phyloP scores from a whole-genome alignment of 2,329 filamentous ascomycete genomes.

The Phaeosphaeriaceae sp. region DNA sequence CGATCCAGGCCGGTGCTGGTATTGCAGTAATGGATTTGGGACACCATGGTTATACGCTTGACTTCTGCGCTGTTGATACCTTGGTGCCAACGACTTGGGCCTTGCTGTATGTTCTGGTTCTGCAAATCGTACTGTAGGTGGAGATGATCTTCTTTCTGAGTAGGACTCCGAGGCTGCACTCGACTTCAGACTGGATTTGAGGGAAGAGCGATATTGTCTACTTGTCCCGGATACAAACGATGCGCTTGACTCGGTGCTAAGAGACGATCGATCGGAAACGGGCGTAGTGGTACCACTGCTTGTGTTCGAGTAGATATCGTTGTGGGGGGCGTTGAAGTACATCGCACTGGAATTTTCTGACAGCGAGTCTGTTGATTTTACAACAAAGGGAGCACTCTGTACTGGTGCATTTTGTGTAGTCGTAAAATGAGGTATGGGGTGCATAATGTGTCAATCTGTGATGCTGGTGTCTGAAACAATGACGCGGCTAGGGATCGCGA shows the following conservation, averaged over 20 bases:
- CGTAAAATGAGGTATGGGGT: conserved; percentile 2
- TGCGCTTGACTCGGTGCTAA: conserved; percentile 23
- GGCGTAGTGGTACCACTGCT: conserved; percentile 25
- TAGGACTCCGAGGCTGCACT: conserved; percentile 8
- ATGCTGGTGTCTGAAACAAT: conserved; percentile 7
- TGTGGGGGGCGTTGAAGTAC: conserved; percentile 7
- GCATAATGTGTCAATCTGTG: conserved; percentile 7
- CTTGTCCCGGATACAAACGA: conserved; percentile 16
- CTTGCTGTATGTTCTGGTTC: conserved; percentile 23
- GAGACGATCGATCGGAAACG: conserved; percentile 22
- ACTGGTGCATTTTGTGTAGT: neutral
- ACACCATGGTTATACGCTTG: conserved; percentile 8
- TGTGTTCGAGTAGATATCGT: conserved; percentile 5
- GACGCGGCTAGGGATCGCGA: neutral
- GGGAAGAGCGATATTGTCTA: conserved; percentile 18
- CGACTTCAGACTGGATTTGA: conserved; percentile 31
- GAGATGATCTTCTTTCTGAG: conserved; percentile 21
- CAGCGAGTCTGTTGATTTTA: neutral
- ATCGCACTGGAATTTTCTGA: conserved; percentile 6
- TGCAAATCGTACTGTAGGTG: conserved; percentile 32
- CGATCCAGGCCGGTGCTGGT: conserved; percentile 10
- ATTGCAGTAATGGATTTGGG: conserved; percentile 10
- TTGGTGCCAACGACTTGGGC: conserved; percentile 5
- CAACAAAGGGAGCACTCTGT: neutral
- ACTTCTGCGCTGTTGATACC: conserved; percentile 7